Evolutionary conservation across 164 flowering plant genomes (phyloP).

Genomic region (Stephania japonica): DNA sequence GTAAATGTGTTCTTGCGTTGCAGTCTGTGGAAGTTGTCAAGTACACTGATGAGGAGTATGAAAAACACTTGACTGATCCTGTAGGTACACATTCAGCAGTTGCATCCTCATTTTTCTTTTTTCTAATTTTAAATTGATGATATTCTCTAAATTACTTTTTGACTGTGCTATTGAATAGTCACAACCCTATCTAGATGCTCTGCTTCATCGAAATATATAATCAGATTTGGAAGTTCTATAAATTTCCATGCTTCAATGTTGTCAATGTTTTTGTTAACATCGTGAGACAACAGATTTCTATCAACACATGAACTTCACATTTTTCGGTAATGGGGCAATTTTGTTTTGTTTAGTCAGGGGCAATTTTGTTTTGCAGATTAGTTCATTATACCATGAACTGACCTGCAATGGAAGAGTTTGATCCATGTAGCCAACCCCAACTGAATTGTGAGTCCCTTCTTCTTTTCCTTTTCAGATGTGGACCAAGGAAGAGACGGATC

Average conservation of each 20-base stretch:
- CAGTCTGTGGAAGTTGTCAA: slow-evolving; percentile 73
- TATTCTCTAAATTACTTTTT: neutral
- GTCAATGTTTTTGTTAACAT: neutral
- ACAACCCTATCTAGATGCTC: neutral
- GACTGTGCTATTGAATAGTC: neutral
- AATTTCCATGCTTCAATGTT: neutral
- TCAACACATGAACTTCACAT: neutral
- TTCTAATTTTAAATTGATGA: neutral
- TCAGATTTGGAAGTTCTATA: neutral
- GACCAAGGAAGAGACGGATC: slow-evolving; percentile 96
- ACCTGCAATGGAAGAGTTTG: too few relatives aligned
- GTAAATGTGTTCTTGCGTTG: slow-evolving; percentile 19
- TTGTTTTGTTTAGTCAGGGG: neutral
- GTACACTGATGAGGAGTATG: slow-evolving; percentile 97
- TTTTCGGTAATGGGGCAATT: neutral
- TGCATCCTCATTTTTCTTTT: neutral
- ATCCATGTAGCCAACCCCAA: too few relatives aligned
- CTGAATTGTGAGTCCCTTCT: neutral
- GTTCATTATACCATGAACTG: neutral
- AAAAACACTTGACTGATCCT: slow-evolving; percentile 80
- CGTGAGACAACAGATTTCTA: neutral
- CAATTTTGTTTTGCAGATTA: neutral
- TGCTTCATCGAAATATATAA: neutral
- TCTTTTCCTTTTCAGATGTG: slow-evolving; percentile 41
- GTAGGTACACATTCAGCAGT: slow-evolving; percentile 49